Evolutionary conservation across 768 basidiomycete species (phyloP), one percentile per base, ranked within the genome.

Genomic region (Termitomyces sp.): DNA sequence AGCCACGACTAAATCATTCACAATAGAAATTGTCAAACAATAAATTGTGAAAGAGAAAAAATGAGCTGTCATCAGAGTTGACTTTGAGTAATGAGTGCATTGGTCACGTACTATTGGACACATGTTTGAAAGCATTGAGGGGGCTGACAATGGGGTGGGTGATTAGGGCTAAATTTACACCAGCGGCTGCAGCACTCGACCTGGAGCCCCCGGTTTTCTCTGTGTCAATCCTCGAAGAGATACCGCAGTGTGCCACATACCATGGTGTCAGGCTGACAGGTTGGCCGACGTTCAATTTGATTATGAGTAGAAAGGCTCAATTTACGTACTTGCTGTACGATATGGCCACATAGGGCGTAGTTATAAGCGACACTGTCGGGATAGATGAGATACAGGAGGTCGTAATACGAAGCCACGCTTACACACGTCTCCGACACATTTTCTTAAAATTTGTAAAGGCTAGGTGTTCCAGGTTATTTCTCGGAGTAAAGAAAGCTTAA

Each of bases 81-180:
- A 14, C 9, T 28, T 2, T 7, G 6, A 13, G 1, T 56, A 13
- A 40, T 57, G 55, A 43, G 36, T 40, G 7, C 13, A 55, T 36
- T 45, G 8, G 20, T 18, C 40, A 68, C 73, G 58, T 65, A 83
- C 82, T 78, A 80, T 65, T 82, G 82, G 64, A 54, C 41, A 50
- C 72, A 73, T 10, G 67, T 72, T n/a, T 49, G 65, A 28, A 56
- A 75, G 71, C 84, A 86, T 2, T 38, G 35, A 0, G 79, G 79
- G 8, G 67, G 73, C 1, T 57, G 65, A 56, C 83, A 84, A 44
- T 64, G 68, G 0, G 59, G 54, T 0, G 80, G 79, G 59, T 85
- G 84, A 50, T 68, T 71, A 0, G 82, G 75, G 51, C 83, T 85
- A 63, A 85, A 84, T 32, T 58, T 63, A 70, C 85, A 86, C 48